phyloP scores from a whole-genome alignment of 441 rosid species.

The Aleurites moluccanus region DNA sequence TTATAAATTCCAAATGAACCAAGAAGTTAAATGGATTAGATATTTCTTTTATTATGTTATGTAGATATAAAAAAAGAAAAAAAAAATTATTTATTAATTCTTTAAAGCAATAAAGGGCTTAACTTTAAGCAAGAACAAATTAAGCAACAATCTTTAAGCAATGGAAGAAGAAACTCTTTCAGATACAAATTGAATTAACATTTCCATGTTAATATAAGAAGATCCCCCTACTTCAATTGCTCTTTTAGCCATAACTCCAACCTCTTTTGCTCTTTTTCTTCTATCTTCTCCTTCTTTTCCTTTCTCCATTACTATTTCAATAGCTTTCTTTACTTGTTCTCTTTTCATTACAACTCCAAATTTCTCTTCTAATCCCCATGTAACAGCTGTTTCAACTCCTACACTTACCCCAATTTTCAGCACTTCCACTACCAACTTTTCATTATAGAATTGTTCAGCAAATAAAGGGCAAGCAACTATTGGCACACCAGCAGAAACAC shows the following conservation, averaged over 20 bases:
- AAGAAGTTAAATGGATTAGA: no score
- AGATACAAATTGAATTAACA: constrained; percentile 30
- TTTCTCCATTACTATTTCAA: constrained; percentile 29
- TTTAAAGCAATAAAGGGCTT: no score
- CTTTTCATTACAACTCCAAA: constrained; percentile 36
- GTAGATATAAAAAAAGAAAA: no score
- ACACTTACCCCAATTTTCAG: constrained; percentile 36
- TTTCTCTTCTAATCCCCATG: constrained; percentile 43
- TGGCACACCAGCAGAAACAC: constrained; percentile 35
- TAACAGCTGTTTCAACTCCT: constrained; percentile 36
- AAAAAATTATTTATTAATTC: no score
- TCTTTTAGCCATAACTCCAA: constrained; percentile 31
- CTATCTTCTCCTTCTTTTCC: constrained; percentile 33
- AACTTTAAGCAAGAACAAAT: no score
- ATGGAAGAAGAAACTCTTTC: neutral
- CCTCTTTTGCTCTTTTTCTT: constrained; percentile 34
- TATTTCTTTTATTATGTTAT: no score
- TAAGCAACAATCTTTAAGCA: no score
- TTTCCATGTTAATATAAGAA: constrained; percentile 33
- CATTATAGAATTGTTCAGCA: constrained; percentile 47
- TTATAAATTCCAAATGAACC: no score
- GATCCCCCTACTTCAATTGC: constrained; percentile 47
- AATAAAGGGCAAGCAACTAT: constrained; percentile 43
- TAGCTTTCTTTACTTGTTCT: constrained; percentile 32
- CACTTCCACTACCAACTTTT: constrained; percentile 38